Evolutionary conservation across 2,329 filamentous ascomycete species (phyloP).

Genomic region (Sporothrix variecibatus): DNA sequence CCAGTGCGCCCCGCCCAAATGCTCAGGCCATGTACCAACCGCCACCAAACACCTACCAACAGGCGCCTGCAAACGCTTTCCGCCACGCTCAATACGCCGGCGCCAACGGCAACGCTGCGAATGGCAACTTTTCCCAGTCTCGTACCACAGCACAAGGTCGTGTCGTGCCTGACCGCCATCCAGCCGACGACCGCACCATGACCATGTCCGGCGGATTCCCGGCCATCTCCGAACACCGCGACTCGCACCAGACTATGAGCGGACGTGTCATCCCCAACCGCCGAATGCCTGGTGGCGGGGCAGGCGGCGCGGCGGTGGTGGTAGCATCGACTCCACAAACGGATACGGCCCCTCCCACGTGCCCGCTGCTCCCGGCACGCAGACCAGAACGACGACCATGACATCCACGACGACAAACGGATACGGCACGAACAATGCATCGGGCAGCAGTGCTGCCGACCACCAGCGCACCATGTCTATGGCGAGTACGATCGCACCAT

Average conservation of each 20-base stretch:
- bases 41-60: slow-evolving; percentile 61
- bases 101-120: slow-evolving; percentile 40
- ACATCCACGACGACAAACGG: slow-evolving; percentile 42
- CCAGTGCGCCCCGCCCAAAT: slow-evolving; percentile 62
- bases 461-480: slow-evolving; percentile 76
- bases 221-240: slow-evolving; percentile 67
- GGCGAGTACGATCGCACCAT: slow-evolving; percentile 76
- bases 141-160: slow-evolving; percentile 89
- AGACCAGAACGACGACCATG: slow-evolving; percentile 45
- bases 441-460: slow-evolving; percentile 43
- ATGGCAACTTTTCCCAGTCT: slow-evolving; percentile 48
- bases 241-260: slow-evolving; percentile 88
- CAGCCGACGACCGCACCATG: slow-evolving; percentile 82
- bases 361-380: slow-evolving; percentile 34
- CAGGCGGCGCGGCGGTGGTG: slow-evolving; percentile 35
- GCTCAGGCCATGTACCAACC: slow-evolving; percentile 68
- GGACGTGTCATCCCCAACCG: slow-evolving; percentile 86
- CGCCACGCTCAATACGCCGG: slow-evolving; percentile 73
- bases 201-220: slow-evolving; percentile 79
- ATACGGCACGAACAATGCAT: slow-evolving; percentile 1
- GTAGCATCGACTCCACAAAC: slow-evolving; percentile 36
- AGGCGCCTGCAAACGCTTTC: slow-evolving; percentile 72
- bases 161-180: slow-evolving; percentile 82
- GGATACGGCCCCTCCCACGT: slow-evolving; percentile 25
- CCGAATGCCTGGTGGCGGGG: slow-evolving; percentile 45